Evolutionary conservation across 371 early-diverging fungal genomes (phyloP).

Genomic region (Aphelidium insulamus): DNA sequence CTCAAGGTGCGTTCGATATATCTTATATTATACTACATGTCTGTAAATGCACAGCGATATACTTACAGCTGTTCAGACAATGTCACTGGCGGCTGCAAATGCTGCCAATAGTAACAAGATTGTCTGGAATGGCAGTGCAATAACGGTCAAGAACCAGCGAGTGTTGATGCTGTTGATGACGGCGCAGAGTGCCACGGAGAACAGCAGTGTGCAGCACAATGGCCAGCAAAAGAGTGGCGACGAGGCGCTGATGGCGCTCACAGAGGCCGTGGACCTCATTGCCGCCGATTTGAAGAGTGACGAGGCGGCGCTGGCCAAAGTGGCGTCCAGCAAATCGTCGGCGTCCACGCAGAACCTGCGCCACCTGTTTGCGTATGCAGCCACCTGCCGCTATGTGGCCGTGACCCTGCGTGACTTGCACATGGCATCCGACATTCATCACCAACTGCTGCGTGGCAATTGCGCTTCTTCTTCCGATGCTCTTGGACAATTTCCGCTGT

Average conservation of each 20-base stretch:
- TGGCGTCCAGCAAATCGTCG: slow-evolving; percentile 43
- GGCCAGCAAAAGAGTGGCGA: slow-evolving; percentile 23
- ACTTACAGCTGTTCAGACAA: too few species aligned
- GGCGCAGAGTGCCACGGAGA: slow-evolving; percentile 12
- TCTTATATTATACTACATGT: too few species aligned
- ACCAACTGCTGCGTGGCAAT: too few species aligned
- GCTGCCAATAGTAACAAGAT: background rate
- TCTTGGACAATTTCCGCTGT: too few species aligned
- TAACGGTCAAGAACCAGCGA: background rate
- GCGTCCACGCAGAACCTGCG: slow-evolving; percentile 30
- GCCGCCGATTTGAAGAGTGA: slow-evolving; percentile 17
- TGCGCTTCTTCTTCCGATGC: too few species aligned
- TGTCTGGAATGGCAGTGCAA: background rate
- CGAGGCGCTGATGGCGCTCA: slow-evolving; percentile 13
- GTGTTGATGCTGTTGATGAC: slow-evolving; percentile 1
- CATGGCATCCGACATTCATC: too few species aligned
- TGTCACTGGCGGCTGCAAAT: slow-evolving; percentile 5
- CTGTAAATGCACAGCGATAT: too few species aligned
- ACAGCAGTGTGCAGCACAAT: slow-evolving; percentile 13
- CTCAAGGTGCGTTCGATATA: slow-evolving; percentile 16
- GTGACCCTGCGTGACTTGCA: too few species aligned
- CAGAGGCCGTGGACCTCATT: slow-evolving; percentile 12
- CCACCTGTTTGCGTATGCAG: slow-evolving; percentile 24
- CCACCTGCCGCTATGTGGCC: too few species aligned
- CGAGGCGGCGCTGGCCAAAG: slow-evolving; percentile 34